Evolutionary conservation across 176 grass and related monocot species (phyloP).

Genomic region (Avena insularis): DNA sequence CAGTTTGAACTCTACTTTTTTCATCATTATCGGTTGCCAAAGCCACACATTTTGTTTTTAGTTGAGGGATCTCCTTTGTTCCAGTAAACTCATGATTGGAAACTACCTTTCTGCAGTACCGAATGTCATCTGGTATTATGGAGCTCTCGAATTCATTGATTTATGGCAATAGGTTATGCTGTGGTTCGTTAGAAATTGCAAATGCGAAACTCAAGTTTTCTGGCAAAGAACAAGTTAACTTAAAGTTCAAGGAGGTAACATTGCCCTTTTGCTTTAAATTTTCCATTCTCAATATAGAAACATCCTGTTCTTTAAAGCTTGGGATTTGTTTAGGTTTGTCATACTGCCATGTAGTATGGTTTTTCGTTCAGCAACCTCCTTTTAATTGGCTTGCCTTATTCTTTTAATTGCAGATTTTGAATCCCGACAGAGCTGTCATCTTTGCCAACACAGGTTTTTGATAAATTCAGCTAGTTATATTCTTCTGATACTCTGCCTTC

Average conservation of each 20-base stretch:
- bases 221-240: conserved; percentile 49
- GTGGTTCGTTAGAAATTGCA: conserved; percentile 85
- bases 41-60: conserved; percentile 38
- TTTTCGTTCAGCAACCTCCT: conserved; percentile 11
- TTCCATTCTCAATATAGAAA: conserved; percentile 34
- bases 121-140: conserved; percentile 98
- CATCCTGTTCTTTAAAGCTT: conserved; percentile 8
- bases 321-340: neutral
- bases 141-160: conserved; percentile 89
- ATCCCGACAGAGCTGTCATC: conserved; percentile 69
- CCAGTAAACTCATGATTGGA: conserved; percentile 23
- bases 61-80: conserved; percentile 33
- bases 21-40: neutral
- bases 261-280: conserved; percentile 20
- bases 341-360: neutral
- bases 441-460: conserved; percentile 81
- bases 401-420: conserved; percentile 74
- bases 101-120: conserved; percentile 72
- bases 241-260: conserved; percentile 81
- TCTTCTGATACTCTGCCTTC: conserved; percentile 12
- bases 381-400: conserved; percentile 27
- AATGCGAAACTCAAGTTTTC: conserved; percentile 77
- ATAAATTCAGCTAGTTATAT: conserved; percentile 32
- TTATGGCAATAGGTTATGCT: conserved; percentile 82
- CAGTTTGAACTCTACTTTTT: neutral